Base-by-base conservation (phyloP, 345 rosid genomes). In the Tarenaya hassleriana region DNA sequence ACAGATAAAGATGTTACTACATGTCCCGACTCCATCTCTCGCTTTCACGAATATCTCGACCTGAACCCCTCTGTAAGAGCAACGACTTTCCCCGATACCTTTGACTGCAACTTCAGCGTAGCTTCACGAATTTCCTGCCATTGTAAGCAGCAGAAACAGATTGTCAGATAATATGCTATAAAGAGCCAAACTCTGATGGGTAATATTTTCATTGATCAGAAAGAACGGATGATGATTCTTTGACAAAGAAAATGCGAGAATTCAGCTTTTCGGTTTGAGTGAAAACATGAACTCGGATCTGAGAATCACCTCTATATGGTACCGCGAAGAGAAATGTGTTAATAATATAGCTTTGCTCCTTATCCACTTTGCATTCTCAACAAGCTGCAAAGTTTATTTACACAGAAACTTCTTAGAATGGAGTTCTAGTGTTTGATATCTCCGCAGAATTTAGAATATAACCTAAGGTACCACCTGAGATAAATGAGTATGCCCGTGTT, bases 241-340 rank as follows among this genome's bases (percentile, higher is more conserved):
- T 5, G 5, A 5, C 29, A 24, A 24, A 24, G 29, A 24, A 2
- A 5, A 24, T 24, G 2, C 2, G 29, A 24, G 29, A 5, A 24
- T 24, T 2, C 5, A 24, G 2, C 2, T 24, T 2, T 24, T 2
- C 5, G 29, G 29, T 24, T 34, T 16, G 45, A 52, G 18, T 13
- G 12, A 6, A 34, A 19, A 41, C 5, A 18, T 14, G 4, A 51
- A 45, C 3, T 11, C 35, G 4, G 27, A 73, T 63, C 47, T 58
- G 60, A 47, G 1, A 12, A 27, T 74, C 47, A 91, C 96, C 98
- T 91, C 98, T 16, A 87, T 7, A 33, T 56, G 75, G 76, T 91
- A 87, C 39, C 96, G 96, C 24, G 95, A 75, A 32, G 96, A 91
- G 73, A 91, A 91, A 71, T 87, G 96, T 33, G 96, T 91, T 69